Evolutionary conservation across 192 early-diverging fungal species (phyloP), one percentile per base, ranked within the genome.

Genomic region (Rhizophagus sp.): DNA sequence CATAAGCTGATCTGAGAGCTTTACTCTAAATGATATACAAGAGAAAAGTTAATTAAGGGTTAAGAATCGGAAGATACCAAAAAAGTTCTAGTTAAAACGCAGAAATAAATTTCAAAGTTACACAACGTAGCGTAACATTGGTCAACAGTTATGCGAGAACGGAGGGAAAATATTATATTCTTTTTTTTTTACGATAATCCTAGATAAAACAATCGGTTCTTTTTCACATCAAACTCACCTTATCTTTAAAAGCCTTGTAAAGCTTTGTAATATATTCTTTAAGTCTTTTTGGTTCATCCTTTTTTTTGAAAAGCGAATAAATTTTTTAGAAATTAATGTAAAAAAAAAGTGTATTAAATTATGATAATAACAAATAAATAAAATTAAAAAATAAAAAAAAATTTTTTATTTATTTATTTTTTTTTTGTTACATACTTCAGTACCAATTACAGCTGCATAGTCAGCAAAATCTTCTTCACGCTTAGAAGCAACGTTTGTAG

Each of bases 251-350:
- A 70, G 66, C 41, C 3, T 79, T 79, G 34, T 79, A 79, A 49
- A 79, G 66, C 11, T 24, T 27, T 11, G 57, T 62, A 22, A 79
- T 79, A 36, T 70, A 79, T 79, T 79, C 78, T 70, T 79, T 79
- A 22, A 79, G 67, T 36, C 7, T 50, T 34, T 50, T 70, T 34
- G 78, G 68, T 6, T 79, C 78, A 33, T 69, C 68, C 78, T 74
- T 57, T 61, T 57, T 61, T 19, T 33, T 61, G 22, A 52, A 24
- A 68, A 47, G 11, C 11, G 68, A 4, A 33, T 36, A 30, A 27
- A 47, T 24, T 39, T 24, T n/a, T 30, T n/a, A 41, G 27, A 19
- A 13, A 11, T 41, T 4, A 41, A 70, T 0, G 5, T 36, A 36
- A 36, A 36, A 36, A 36, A 36, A 4, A 36, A 0, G 36, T 36